Base-by-base conservation (phyloP, 345 rosid genomes). In the Erysimum cheiranthoides region DNA sequence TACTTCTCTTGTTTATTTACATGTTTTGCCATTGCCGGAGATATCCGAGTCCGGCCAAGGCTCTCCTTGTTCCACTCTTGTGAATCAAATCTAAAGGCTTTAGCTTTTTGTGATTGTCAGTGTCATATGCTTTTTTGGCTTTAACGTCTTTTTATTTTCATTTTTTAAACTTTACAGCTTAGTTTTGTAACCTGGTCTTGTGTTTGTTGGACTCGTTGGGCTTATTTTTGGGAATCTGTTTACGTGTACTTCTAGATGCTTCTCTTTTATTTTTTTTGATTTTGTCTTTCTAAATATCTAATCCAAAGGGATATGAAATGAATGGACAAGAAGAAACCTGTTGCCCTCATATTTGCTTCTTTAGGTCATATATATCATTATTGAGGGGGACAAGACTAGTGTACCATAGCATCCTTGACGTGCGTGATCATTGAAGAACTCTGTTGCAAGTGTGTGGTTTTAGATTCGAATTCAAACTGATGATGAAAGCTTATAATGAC, bases 191-290 rank as follows among this genome's bases (percentile, higher is more conserved):
- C 56, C 61, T 78, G 73, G 81, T 78, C 73, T 78, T 72, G 73
- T 66, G 78, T 71, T 66, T 65, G 78, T 73, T 71, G 69, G 77
- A 78, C 77, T 65, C 54, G 54, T 72, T 65, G 77, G 81, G 73
- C 67, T 78, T 45, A 47, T 57, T 46, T 56, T 53, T 10, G 61
- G 39, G 81, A 78, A 64, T 65, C 65, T 63, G 75, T 71, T 71
- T 72, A 78, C 77, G 81, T 73, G 73, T 71, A 73, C 77, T 66
- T 71, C 14, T 45, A 36, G 50, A 54, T 71, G 56, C 72, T 66
- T 56, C 32, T 65, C 36, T 46, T 70, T 47, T 8, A 9, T 30
- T 66, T 74, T 66, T 74, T 66, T 65, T 73, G 42, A 12, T 40
- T 54, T 70, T 68, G 49, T 57, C 36, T 43, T 35, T 70, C 58